Percentiles rank a stretch among this genome's conserved stretches.
Evolutionary conservation across 495 filamentous ascomycete genomes (phyloP).

Genomic region (Copromyces sp.): DNA sequence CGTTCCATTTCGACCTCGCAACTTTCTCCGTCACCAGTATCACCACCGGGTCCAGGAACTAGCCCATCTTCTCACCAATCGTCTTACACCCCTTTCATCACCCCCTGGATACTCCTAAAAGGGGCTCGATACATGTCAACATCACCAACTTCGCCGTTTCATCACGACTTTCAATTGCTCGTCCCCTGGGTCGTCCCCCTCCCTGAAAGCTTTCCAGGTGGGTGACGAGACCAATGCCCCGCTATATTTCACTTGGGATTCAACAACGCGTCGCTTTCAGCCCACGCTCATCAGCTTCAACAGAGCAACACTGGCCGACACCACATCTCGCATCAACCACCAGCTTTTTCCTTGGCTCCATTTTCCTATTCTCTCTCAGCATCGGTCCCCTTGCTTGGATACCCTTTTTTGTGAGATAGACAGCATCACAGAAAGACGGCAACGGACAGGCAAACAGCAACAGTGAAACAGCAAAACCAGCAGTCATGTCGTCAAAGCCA

Average conservation of each 20-base stretch:
- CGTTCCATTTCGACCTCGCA: background rate
- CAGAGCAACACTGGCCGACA: background rate
- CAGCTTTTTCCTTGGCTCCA: background rate
- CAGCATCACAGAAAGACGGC: background rate
- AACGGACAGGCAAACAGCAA: background rate
- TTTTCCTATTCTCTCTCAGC: background rate
- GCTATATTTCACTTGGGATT: background rate
- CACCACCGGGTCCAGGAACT: constrained; percentile 5
- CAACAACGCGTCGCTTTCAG: background rate
- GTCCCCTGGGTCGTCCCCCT: background rate
- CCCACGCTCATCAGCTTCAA: background rate
- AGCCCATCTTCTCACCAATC: constrained; percentile 18
- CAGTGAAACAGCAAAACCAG: background rate
- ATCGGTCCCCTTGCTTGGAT: background rate
- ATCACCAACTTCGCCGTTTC: background rate
- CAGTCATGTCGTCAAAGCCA: constrained; percentile 9
- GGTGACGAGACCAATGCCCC: background rate
- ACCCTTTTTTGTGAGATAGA: background rate
- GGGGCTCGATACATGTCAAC: background rate
- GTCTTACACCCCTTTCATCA: constrained; percentile 15
- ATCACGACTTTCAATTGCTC: background rate
- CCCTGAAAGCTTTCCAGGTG: background rate
- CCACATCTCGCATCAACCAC: background rate
- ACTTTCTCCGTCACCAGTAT: constrained; percentile 20
- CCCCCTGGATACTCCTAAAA: background rate